These are phyloP conservation scores for Incumbomyces delicatus DNA, from an alignment of 2,329 filamentous ascomycete species.

Conservation along the genomic window DNA sequence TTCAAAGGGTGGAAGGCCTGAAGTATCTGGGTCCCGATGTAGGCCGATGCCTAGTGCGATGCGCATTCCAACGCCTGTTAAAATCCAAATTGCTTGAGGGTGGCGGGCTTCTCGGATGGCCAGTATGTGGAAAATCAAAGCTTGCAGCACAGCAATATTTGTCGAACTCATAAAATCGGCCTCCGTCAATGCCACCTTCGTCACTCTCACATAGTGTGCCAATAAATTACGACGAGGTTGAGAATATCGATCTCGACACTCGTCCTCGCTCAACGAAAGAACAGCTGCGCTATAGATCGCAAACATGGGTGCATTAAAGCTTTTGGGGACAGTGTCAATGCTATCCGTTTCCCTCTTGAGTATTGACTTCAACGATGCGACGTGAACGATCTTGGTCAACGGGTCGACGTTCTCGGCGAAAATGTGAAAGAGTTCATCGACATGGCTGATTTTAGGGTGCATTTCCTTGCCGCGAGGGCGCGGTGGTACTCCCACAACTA, in stretches of 20 bases:
- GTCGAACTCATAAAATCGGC: conserved; percentile 17
- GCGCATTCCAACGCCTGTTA: conserved; percentile 53
- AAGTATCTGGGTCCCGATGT: conserved; percentile 50
- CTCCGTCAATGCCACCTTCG: conserved; percentile 17
- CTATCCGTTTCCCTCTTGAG: conserved; percentile 20
- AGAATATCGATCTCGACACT: conserved; percentile 14
- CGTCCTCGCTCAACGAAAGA: conserved; percentile 24
- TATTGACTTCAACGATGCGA: conserved; percentile 20
- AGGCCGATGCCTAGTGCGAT: conserved; percentile 60
- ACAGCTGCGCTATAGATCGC: conserved; percentile 26
- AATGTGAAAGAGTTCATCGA: conserved; percentile 20
- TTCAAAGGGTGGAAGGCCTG: conserved; percentile 52
- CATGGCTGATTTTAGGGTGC: conserved; percentile 17
- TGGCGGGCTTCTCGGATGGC: conserved; percentile 51
- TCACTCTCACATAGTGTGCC: conserved; percentile 16
- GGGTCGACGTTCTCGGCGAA: conserved; percentile 22
- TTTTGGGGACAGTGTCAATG: conserved; percentile 13
- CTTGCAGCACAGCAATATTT: conserved; percentile 50
- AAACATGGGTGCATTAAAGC: conserved; percentile 26
- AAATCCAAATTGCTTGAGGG: conserved; percentile 50
- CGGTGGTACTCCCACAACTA: conserved; percentile 15
- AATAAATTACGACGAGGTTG: conserved; percentile 20
- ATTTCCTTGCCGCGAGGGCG: background rate
- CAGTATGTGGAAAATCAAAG: conserved; percentile 48
- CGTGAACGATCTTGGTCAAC: conserved; percentile 21